Percentiles rank a stretch among this genome's conserved stretches.
Evolutionary conservation across 495 filamentous ascomycete species (phyloP).

Genomic region (Beverwykella pulmonaria): DNA sequence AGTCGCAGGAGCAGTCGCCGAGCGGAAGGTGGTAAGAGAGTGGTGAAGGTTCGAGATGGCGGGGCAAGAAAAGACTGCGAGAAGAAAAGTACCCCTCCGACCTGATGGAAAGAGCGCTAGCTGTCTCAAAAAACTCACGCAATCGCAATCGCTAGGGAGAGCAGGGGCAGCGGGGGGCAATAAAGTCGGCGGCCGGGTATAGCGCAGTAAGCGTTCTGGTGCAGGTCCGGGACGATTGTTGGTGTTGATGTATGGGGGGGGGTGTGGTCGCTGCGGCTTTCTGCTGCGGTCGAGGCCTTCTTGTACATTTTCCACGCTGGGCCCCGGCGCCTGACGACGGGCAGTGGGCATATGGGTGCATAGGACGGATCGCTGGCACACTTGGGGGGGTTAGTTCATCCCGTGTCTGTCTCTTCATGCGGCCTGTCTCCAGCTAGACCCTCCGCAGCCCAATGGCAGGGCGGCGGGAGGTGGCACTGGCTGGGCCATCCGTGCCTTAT

Average conservation of each 20-base stretch:
- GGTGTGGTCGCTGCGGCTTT: background rate
- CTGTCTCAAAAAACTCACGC: conserved; percentile 28
- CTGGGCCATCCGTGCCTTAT: conserved; percentile 29
- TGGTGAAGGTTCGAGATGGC: conserved; percentile 23
- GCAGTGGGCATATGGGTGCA: conserved; percentile 15
- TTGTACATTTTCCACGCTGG: conserved; percentile 11
- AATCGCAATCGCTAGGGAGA: conserved; percentile 10
- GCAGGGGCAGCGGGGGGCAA: background rate
- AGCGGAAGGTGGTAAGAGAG: background rate
- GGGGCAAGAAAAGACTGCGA: conserved; percentile 35
- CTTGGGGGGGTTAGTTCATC: conserved; percentile 25
- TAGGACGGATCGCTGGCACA: conserved; percentile 6
- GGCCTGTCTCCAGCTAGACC: conserved; percentile 22
- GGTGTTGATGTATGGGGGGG: background rate
- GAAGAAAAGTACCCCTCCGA: conserved; percentile 22
- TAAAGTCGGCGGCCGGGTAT: conserved; percentile 12
- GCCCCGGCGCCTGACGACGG: conserved; percentile 14
- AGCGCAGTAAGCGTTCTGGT: background rate
- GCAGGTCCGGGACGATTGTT: background rate
- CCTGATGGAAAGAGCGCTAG: conserved; percentile 34
- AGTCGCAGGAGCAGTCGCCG: background rate
- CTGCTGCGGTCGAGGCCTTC: background rate
- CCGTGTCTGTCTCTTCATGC: conserved; percentile 39
- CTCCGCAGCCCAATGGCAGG: conserved; percentile 25
- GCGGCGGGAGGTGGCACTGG: conserved; percentile 9